phyloP scores from a whole-genome alignment of 345 rosid genomes.

The Eucalyptus grandis region DNA sequence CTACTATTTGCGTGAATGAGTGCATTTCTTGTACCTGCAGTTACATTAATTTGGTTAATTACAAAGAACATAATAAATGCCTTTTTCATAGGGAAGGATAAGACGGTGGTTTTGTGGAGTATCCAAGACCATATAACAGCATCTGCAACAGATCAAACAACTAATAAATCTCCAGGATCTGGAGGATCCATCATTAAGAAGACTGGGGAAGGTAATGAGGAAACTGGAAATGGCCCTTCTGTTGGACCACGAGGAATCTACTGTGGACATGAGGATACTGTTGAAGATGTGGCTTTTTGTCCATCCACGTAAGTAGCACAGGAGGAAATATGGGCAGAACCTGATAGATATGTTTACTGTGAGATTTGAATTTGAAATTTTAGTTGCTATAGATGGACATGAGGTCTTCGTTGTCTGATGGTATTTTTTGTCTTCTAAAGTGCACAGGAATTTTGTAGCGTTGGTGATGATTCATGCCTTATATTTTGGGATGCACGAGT shows the following conservation, averaged over 20 bases:
- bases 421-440: conserved; percentile 13
- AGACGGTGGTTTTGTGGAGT: conserved; percentile 91
- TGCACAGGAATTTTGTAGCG: conserved; percentile 97
- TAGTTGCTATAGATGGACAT: background rate
- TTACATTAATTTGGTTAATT: background rate
- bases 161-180: conserved; percentile 52
- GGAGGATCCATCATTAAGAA: conserved; percentile 71
- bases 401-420: background rate
- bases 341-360: background rate
- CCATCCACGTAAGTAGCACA: conserved; percentile 69
- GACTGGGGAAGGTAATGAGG: conserved; percentile 57
- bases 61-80: background rate
- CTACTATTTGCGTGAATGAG: background rate
- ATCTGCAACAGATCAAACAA: conserved; percentile 48
- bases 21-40: background rate
- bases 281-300: conserved; percentile 94
- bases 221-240: conserved; percentile 52
- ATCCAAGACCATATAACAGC: conserved; percentile 93
- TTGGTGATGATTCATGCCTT: conserved; percentile 99
- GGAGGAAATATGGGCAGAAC: background rate
- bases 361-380: background rate
- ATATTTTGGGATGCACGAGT: conserved; percentile 97
- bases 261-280: conserved; percentile 90
- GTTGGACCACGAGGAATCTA: conserved; percentile 95
- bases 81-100: conserved; percentile 73